phyloP scores from a whole-genome alignment of 148 eudicot species.

The Polygonum maritimum region DNA sequence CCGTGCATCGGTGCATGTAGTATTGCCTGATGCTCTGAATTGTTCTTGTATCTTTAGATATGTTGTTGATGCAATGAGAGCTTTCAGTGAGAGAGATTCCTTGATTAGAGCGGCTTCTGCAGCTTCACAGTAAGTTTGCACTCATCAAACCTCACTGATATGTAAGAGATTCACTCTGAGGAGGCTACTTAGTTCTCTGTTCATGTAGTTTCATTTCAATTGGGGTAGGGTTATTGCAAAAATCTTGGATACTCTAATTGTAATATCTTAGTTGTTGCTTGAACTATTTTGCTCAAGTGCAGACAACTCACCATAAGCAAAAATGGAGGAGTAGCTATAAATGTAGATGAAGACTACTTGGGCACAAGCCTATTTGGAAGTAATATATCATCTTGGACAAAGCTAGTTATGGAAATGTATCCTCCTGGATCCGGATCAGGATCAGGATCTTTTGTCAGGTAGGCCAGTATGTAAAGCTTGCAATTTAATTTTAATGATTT shows the following conservation, averaged over 20 bases:
- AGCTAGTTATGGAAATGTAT: conserved; percentile 76
- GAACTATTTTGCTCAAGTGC: conserved; percentile 58
- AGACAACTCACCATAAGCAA: conserved; percentile 89
- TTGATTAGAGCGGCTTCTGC: conserved; percentile 27
- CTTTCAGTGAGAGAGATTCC: conserved; percentile 41
- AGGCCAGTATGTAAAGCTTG: not conserved
- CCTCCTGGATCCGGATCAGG: conserved; percentile 41
- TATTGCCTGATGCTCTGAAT: not conserved
- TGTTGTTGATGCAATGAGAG: conserved; percentile 87
- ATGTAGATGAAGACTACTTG: conserved; percentile 34
- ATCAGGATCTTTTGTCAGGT: conserved; percentile 41
- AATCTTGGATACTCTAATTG: not conserved
- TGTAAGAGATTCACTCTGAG: not conserved
- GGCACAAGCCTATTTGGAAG: conserved; percentile 42
- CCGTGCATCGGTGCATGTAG: no score
- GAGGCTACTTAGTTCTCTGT: not conserved
- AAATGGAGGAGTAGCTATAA: conserved; percentile 35
- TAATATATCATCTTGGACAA: conserved; percentile 50
- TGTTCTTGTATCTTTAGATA: conserved; percentile 33
- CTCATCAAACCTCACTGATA: not conserved
- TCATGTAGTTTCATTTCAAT: not conserved
- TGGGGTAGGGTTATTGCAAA: not conserved
- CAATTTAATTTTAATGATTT: not conserved
- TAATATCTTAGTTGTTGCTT: conserved; percentile 7
- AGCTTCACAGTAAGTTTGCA: conserved; percentile 55